Percentiles rank a stretch among this genome's conserved stretches.
phyloP scores from a whole-genome alignment of 169 alveolate species.

The Cystoisospora suis region DNA sequence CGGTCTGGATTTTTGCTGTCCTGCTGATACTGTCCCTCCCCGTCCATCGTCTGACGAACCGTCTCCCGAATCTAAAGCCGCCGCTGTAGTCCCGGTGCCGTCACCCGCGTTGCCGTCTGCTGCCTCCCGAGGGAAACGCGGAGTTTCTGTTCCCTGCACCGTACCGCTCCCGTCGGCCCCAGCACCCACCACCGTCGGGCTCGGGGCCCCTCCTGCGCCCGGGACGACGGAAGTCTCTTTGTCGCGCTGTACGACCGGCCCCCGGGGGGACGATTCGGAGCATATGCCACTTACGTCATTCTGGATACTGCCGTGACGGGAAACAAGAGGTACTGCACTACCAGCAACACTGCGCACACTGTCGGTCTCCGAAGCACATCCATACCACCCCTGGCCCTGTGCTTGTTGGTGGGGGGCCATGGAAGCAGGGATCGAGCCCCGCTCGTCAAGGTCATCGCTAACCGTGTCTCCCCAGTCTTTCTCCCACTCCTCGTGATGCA shows the following conservation, averaged over 20 bases:
- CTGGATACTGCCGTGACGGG: too few species aligned
- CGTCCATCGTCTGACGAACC: not conserved
- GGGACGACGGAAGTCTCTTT: not conserved
- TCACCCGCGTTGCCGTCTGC: not conserved
- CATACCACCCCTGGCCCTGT: not conserved
- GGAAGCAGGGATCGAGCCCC: too few species aligned
- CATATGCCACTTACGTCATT: not conserved
- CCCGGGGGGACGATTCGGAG: not conserved
- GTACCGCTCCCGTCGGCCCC: too few species aligned
- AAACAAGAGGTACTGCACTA: too few species aligned
- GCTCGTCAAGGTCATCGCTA: not conserved
- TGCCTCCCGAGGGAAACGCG: not conserved
- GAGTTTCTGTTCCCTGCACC: too few species aligned
- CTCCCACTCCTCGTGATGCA: not conserved
- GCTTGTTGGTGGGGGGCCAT: too few species aligned
- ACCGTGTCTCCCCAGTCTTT: not conserved
- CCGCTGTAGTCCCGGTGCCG: not conserved
- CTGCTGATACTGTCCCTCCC: not conserved
- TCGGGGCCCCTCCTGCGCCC: not conserved
- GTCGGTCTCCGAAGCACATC: not conserved
- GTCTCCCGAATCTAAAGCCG: not conserved
- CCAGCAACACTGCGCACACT: not conserved
- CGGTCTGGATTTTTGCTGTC: too few species aligned
- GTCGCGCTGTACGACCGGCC: not conserved
- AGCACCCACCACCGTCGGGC: not conserved